These are phyloP conservation scores for Xerocomus spinulosus DNA, from an alignment of 768 basidiomycete genomes.

Conservation along the genomic window DNA sequence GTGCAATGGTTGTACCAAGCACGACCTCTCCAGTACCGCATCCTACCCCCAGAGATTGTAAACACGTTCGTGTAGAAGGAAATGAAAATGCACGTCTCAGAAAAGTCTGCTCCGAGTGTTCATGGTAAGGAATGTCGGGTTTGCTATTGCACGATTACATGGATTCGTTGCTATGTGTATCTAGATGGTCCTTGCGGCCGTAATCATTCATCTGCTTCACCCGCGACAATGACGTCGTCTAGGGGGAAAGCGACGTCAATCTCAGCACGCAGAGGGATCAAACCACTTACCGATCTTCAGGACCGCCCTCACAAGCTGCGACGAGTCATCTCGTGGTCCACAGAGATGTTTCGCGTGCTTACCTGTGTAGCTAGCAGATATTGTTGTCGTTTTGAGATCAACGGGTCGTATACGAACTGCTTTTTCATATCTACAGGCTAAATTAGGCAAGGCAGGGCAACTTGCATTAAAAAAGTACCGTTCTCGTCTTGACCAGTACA, in stretches of 20 bases:
- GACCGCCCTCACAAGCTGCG: slow-evolving; percentile 75
- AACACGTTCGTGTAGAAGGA: too few relatives aligned
- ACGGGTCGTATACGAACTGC: slow-evolving; percentile 94
- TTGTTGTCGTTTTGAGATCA: slow-evolving; percentile 96
- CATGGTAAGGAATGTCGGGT: not conserved
- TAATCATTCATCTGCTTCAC: slow-evolving; percentile 60
- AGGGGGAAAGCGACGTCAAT: slow-evolving; percentile 5
- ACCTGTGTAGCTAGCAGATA: slow-evolving; percentile 96
- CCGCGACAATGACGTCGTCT: slow-evolving; percentile 79
- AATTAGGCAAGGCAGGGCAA: not conserved
- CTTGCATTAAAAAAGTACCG: slow-evolving; percentile 44
- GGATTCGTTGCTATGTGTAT: slow-evolving; percentile 18
- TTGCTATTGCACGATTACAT: slow-evolving; percentile 23
- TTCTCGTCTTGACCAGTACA: slow-evolving; percentile 83
- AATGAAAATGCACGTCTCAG: not conserved
- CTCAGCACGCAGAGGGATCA: not conserved
- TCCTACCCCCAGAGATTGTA: too few relatives aligned
- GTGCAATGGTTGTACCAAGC: too few relatives aligned
- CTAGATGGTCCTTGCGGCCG: slow-evolving; percentile 13
- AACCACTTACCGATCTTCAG: slow-evolving; percentile 72
- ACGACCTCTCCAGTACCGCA: too few relatives aligned
- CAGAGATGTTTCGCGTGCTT: slow-evolving; percentile 13
- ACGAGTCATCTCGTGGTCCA: slow-evolving; percentile 1
- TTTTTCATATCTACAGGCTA: slow-evolving; percentile 82
- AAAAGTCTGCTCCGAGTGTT: not conserved